Conservation (phyloP, 2,329 filamentous ascomycete species). For the Penicillium sclerotiorum region DNA sequence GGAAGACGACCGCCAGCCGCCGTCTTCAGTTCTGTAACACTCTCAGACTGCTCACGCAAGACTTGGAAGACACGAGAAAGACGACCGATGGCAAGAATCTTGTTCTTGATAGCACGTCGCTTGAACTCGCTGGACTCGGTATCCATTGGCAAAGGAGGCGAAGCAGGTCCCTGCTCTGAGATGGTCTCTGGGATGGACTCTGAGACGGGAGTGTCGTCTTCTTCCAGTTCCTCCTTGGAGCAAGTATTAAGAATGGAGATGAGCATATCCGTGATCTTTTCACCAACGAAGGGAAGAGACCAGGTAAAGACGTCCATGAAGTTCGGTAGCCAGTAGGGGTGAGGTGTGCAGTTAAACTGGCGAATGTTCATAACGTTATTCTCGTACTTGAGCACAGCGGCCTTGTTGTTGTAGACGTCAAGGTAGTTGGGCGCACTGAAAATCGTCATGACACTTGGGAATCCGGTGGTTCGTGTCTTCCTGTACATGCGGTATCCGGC, state of each 20-base stretch:
- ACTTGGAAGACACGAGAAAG: slow-evolving; percentile 98
- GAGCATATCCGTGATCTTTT: slow-evolving; percentile 99
- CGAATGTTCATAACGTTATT: slow-evolving; percentile 99
- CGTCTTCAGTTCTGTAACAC: slow-evolving; percentile 96
- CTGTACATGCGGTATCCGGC: slow-evolving; percentile 99
- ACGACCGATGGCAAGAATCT: slow-evolving; percentile 95
- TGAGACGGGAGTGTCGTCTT: slow-evolving; percentile 72
- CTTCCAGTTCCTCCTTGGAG: slow-evolving; percentile 97
- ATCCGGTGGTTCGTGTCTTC: slow-evolving; percentile 96
- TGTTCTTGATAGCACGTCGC: slow-evolving; percentile 97
- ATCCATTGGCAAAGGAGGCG: slow-evolving; percentile 72
- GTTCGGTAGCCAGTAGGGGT: slow-evolving; percentile 99
- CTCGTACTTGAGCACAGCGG: slow-evolving; percentile 97
- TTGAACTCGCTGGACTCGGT: slow-evolving; percentile 91
- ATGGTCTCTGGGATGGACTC: slow-evolving; percentile 30
- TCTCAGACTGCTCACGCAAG: slow-evolving; percentile 92
- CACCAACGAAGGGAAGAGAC: slow-evolving; percentile 96
- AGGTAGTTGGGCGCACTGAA: slow-evolving; percentile 99
- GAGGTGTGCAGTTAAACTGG: slow-evolving; percentile 99
- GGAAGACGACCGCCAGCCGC: slow-evolving; percentile 89
- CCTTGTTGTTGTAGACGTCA: slow-evolving; percentile 99
- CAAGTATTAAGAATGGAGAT: slow-evolving; percentile 98
- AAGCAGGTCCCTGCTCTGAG: slow-evolving; percentile 62
- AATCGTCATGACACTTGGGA: slow-evolving; percentile 99
- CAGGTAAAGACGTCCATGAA: slow-evolving; percentile 99